phyloP scores from a whole-genome alignment of 2,329 filamentous ascomycete genomes.

The Paraphaeosphaeria minitans region DNA sequence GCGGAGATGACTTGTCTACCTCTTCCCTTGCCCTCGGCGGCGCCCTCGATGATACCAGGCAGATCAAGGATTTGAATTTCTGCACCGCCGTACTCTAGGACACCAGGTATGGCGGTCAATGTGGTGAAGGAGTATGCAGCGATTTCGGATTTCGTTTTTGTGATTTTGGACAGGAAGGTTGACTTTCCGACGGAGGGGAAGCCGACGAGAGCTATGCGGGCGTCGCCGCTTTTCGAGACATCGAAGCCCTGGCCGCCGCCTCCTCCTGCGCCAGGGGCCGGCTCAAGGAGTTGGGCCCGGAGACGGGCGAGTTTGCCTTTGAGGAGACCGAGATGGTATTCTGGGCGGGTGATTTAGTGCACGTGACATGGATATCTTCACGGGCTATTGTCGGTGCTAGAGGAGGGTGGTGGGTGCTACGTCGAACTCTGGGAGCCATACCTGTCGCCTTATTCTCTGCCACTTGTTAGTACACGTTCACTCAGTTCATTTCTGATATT shows the following conservation, averaged over 20 bases:
- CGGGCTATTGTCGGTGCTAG: neutral
- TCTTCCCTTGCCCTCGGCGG: conserved; percentile 91
- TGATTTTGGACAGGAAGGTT: conserved; percentile 98
- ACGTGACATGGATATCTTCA: conserved; percentile 25
- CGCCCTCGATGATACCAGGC: conserved; percentile 97
- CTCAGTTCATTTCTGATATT: neutral
- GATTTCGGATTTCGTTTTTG: conserved; percentile 95
- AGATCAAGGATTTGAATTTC: conserved; percentile 98
- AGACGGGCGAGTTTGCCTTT: conserved; percentile 98
- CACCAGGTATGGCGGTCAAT: conserved; percentile 93
- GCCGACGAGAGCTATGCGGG: conserved; percentile 94
- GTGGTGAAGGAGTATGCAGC: conserved; percentile 98
- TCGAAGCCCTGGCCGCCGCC: conserved; percentile 81
- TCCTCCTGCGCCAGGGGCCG: conserved; percentile 76
- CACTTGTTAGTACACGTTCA: conserved; percentile 39
- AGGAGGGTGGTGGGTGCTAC: neutral
- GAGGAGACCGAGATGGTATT: conserved; percentile 96
- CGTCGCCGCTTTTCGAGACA: conserved; percentile 95
- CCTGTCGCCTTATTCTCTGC: conserved; percentile 98
- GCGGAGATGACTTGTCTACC: conserved; percentile 96
- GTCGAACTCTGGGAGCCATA: conserved; percentile 53
- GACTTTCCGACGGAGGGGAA: conserved; percentile 99
- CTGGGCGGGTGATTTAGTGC: conserved; percentile 57
- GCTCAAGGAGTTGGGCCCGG: conserved; percentile 91
- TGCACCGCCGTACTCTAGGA: conserved; percentile 95